Base-by-base conservation (phyloP, 2,329 filamentous ascomycete species). In the Emmonsiellopsis sp. region DNA sequence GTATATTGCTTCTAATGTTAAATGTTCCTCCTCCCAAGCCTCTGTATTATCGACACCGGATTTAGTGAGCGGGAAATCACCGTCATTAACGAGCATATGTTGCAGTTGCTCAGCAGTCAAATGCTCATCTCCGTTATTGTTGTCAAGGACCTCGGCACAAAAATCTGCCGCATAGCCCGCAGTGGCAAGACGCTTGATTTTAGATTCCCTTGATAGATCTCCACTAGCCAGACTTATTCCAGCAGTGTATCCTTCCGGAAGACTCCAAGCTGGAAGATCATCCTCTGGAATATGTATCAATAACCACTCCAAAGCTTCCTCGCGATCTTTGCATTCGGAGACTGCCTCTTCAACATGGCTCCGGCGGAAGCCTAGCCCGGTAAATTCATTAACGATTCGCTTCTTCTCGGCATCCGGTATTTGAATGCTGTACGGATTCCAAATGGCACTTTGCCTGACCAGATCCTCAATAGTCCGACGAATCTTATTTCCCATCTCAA, bases 251-350 rank as follows among this genome's bases (percentile, higher is more conserved):
- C 85, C 87, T 70, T 94, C 91, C 0, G 93, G 93, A 42, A 98
- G 74, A 61, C 88, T 88, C 90, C 92, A 97, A 6, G 81, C 77
- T 1, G 93, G 93, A n/a, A 97, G 74, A 63, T 97, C 93, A 65
- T 98, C 93, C 66, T 98, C 93, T 1, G 93, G 93, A 2, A 98
- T 90, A 69, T 98, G 92, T 50, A 97, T 91, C 48, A 98, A 79
- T 13, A 98, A 78, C 93, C 93, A 98, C 68, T 97, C 92, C 2
- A 98, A 77, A 13, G 89, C 85, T 71, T 98, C 93, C 66, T 96
- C 91, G 33, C 86, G 80, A 66, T 95, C 90, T 68, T 92, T 94
- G 73, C 91, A 96, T 62, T 91, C 83, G 44, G 83, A 83, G 1
- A 87, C 82, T 7, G 93, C 92, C 71, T 98, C 93, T 64, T 94